Conservation (phyloP, 495 filamentous ascomycete genomes). For the Aspergillus wentii region DNA sequence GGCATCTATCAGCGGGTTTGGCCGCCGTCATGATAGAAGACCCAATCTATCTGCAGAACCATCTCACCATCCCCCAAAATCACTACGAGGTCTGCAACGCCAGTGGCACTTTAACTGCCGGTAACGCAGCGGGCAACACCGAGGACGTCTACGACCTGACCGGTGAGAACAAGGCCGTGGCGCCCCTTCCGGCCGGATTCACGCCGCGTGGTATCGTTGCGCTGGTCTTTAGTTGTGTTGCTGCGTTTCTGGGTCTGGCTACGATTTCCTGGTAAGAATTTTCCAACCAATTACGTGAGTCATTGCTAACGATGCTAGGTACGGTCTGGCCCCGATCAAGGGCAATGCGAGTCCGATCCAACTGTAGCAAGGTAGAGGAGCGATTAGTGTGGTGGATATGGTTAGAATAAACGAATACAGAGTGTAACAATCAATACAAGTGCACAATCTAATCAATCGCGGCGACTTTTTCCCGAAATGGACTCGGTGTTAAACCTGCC, state of each 20-base stretch:
- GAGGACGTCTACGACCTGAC: slow-evolving; percentile 57
- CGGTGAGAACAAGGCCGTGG: slow-evolving; percentile 53
- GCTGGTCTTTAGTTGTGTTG: slow-evolving; percentile 63
- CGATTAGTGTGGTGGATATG: no score
- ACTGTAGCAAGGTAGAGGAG: no score
- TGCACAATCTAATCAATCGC: no score
- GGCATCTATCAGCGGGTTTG: slow-evolving; percentile 72
- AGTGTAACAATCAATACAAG: no score
- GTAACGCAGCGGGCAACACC: slow-evolving; percentile 75
- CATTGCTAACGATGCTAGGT: slow-evolving; percentile 3
- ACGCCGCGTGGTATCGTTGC: slow-evolving; percentile 68
- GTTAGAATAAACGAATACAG: no score
- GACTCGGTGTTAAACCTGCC: no score
- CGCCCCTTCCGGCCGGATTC: slow-evolving; percentile 64
- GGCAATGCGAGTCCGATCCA: no score
- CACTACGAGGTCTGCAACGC: slow-evolving; percentile 60
- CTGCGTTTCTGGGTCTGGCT: slow-evolving; percentile 66
- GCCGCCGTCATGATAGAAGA: slow-evolving; percentile 68
- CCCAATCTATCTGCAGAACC: slow-evolving; percentile 57
- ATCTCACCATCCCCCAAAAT: slow-evolving; percentile 55
- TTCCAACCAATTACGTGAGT: background rate
- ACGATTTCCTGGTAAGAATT: slow-evolving; percentile 65
- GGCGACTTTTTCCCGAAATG: no score
- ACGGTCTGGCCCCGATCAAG: slow-evolving; percentile 6
- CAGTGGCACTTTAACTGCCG: slow-evolving; percentile 34